Base-by-base conservation (phyloP, 2,329 filamentous ascomycete genomes). In the Pyrenochaeta sp. region DNA sequence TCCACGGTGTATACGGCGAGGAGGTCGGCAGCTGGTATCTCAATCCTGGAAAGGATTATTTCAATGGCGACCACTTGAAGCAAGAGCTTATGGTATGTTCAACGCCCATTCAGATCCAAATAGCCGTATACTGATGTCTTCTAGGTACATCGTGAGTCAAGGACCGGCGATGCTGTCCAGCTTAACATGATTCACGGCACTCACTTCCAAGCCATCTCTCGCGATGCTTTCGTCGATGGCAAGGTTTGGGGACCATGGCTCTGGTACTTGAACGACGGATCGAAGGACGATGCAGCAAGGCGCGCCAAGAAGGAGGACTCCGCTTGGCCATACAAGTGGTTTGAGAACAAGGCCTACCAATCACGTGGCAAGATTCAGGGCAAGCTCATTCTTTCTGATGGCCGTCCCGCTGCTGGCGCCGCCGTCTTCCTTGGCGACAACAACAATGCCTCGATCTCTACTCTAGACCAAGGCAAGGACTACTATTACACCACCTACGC, bases 111-210 rank as follows among this genome's bases (percentile, higher is more conserved):
- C 7, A n/a, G 2, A 15, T 4, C 18, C 11, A 5, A 7, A 3
- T 2, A 0, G 6, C n/a, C 3, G 12, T 3, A 30, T n/a, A 18
- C 48, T 61, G 29, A 63, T 18, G 20, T 1, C 2, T 3, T 15
- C 6, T n/a, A 73, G 70, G 49, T 83, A 2, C 82, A 83, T 54
- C 78, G 82, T 5, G 81, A 84, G 60, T 81, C 76, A 3, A 58
- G 71, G 5, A 82, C 81, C 0, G 82, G 82, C 4, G 82, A 84
- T 53, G 75, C 77, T 1, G 81, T 84, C 2, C 79, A 83, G 54
- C 69, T 84, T 32, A 84, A 84, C 64, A 82, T 84, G 78, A 75
- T 84, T 30, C 81, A 84, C 58, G 82, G 82, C 30, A 83, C 81
- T 0, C 72, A 75, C 41, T 75, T 64, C 60, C 71, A 73, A 46